Evolutionary conservation across 805 yeast species (phyloP).

Genomic region (Zygosaccharomyces bisporus): DNA sequence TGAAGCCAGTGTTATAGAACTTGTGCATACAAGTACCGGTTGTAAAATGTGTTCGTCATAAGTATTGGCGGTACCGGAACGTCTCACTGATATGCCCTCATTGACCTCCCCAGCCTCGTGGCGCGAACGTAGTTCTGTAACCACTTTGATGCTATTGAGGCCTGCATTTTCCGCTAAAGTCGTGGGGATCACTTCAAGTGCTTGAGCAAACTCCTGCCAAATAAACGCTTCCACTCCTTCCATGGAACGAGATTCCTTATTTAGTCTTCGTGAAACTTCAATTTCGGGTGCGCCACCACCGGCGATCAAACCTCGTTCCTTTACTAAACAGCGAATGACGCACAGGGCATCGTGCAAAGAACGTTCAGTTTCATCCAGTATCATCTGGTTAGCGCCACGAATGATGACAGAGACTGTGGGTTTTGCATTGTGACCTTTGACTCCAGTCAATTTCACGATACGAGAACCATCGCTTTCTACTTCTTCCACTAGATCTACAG

Average conservation of each 20-base stretch:
- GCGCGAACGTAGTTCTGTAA: conserved; percentile 84
- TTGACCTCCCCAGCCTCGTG: conserved; percentile 88
- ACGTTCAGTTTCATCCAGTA: conserved; percentile 94
- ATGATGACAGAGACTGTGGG: conserved; percentile 83
- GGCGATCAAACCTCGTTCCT: conserved; percentile 85
- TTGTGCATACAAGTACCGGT: conserved; percentile 90
- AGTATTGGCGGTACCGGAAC: conserved; percentile 89
- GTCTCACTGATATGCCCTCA: conserved; percentile 94
- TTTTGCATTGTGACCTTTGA: conserved; percentile 41
- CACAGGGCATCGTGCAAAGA: conserved; percentile 96
- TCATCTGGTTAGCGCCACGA: conserved; percentile 89
- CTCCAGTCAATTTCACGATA: conserved; percentile 83
- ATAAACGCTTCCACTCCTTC: conserved; percentile 88
- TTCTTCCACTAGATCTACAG: conserved; percentile 91
- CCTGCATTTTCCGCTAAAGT: conserved; percentile 96
- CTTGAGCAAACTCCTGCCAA: conserved; percentile 87
- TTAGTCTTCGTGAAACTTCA: conserved; percentile 73
- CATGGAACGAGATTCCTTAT: conserved; percentile 65
- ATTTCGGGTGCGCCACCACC: conserved; percentile 99
- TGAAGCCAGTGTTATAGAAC: conserved; percentile 91
- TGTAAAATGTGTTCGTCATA: conserved; percentile 92
- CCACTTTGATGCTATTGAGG: conserved; percentile 82
- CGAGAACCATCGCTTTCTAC: conserved; percentile 84
- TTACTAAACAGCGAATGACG: conserved; percentile 85
- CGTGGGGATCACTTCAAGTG: conserved; percentile 88